Conservation (phyloP, 192 early-diverging fungal genomes). For the Coemansia sp. region DNA sequence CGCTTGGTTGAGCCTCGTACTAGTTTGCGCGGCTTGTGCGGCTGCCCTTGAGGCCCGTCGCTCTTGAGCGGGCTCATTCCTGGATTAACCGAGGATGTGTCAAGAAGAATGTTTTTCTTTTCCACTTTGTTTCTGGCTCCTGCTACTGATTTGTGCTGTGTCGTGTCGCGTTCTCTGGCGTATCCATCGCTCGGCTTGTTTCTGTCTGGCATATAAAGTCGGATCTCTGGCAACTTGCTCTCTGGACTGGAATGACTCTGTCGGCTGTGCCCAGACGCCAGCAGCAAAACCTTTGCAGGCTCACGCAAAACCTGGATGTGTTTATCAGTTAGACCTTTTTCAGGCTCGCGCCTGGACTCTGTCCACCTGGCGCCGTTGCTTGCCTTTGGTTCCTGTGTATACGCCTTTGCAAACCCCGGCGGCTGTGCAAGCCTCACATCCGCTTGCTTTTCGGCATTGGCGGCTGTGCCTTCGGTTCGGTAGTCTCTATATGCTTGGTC, state of each 20-base stretch:
- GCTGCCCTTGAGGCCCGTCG: neutral
- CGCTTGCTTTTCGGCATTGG: neutral
- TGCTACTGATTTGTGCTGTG: neutral
- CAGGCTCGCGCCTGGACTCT: neutral
- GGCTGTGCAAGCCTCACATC: neutral
- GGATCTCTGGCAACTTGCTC: neutral
- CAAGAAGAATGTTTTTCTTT: slow-evolving; percentile 22
- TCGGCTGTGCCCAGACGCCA: neutral
- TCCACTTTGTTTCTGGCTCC: neutral
- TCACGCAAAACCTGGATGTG: neutral
- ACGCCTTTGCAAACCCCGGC: neutral
- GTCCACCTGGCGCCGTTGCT: neutral
- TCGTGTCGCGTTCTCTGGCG: neutral
- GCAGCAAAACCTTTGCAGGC: slow-evolving; percentile 1
- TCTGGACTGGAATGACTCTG: neutral
- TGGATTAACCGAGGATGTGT: slow-evolving; percentile 48
- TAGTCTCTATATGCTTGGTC: slow-evolving; percentile 6
- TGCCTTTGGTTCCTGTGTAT: neutral
- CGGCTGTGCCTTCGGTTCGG: neutral
- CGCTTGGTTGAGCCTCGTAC: slow-evolving; percentile 22
- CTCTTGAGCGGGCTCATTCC: neutral
- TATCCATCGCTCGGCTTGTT: neutral
- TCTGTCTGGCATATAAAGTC: neutral
- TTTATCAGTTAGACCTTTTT: neutral
- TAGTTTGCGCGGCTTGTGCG: slow-evolving; percentile 42